Conservation (phyloP, 257 asterid species). For the Ophiorrhiza pumila region DNA sequence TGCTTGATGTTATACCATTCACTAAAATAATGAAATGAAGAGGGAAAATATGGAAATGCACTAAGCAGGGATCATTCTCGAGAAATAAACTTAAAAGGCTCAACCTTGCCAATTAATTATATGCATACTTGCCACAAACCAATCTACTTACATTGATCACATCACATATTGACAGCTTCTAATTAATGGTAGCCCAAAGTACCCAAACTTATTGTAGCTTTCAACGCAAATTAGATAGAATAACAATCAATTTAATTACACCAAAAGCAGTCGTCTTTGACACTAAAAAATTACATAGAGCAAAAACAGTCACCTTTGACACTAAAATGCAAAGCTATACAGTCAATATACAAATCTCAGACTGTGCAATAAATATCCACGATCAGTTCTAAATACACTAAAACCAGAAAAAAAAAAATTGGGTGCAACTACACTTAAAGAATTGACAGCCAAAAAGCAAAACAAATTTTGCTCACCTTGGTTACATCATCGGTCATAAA, state of each 20-base stretch:
- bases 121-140: neutral
- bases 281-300: neutral
- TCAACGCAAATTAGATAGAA: neutral
- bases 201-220: neutral
- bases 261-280: neutral
- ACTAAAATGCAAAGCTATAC: neutral
- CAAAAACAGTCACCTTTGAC: neutral
- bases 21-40: too few relatives aligned
- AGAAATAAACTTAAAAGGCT: neutral
- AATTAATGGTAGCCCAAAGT: neutral
- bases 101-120: neutral
- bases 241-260: neutral
- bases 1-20: neutral
- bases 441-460: neutral
- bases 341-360: neutral
- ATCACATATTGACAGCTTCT: neutral
- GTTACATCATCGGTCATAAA: slow-evolving; percentile 54
- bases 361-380: neutral
- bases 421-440: neutral
- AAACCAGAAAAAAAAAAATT: too few relatives aligned
- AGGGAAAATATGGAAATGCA: too few relatives aligned
- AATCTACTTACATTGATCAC: neutral
- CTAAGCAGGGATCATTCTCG: too few relatives aligned
- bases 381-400: neutral
- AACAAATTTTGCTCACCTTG: slow-evolving; percentile 38